Evolutionary conservation across 129 eudicot genomes (phyloP).

Genomic region (Solidago caesia): DNA sequence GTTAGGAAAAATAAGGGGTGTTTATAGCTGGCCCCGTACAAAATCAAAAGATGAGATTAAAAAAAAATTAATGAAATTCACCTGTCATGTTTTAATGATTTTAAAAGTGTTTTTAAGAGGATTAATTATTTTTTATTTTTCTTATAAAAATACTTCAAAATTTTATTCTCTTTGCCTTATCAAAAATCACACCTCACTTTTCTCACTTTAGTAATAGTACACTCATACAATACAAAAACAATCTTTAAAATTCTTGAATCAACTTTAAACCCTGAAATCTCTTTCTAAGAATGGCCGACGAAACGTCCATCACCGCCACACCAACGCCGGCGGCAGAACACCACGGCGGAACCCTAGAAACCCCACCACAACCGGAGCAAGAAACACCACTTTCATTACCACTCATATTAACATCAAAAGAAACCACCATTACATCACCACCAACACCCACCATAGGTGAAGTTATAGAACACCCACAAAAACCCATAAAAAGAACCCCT

Average conservation of each 20-base stretch:
- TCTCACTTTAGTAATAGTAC: neutral
- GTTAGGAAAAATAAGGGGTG: too few relatives aligned
- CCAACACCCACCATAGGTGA: slow-evolving; percentile 20
- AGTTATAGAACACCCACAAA: slow-evolving; percentile 30
- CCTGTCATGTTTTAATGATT: too few relatives aligned
- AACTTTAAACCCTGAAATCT: slow-evolving; percentile 22
- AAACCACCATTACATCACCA: slow-evolving; percentile 22
- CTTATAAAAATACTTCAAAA: too few relatives aligned
- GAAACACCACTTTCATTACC: slow-evolving; percentile 29
- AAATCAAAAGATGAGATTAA: too few relatives aligned
- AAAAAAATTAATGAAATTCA: too few relatives aligned
- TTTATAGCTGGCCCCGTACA: too few relatives aligned
- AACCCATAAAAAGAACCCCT: slow-evolving; percentile 28
- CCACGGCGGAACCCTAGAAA: slow-evolving; percentile 12
- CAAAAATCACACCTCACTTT: neutral
- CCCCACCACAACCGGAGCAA: slow-evolving; percentile 20
- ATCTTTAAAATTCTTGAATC: neutral
- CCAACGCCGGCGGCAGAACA: slow-evolving; percentile 8
- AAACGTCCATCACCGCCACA: slow-evolving; percentile 27
- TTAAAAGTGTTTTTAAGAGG: too few relatives aligned
- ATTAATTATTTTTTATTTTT: too few relatives aligned
- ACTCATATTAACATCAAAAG: slow-evolving; percentile 23
- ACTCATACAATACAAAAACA: neutral
- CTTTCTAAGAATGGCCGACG: slow-evolving; percentile 28
- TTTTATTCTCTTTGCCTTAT: neutral